Evolutionary conservation across 805 yeast genomes (phyloP).

Genomic region (Candida quercuum): DNA sequence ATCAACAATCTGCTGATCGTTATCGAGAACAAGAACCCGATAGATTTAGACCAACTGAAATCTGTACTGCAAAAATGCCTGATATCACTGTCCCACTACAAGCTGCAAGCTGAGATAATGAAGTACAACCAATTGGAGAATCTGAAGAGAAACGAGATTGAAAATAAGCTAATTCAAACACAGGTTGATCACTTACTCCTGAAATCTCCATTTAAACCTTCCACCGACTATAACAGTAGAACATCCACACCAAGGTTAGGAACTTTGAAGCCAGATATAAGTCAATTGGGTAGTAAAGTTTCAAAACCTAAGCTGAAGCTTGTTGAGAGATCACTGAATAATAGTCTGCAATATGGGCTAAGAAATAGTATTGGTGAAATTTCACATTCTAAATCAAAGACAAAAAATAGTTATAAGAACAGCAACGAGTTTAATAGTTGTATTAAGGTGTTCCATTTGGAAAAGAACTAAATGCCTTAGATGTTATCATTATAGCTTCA

Average conservation of each 20-base stretch:
- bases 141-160: not conserved
- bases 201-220: not conserved
- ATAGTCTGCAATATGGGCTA: not conserved
- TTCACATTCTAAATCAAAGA: not conserved
- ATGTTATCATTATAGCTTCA: no score
- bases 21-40: not conserved
- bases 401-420: not conserved
- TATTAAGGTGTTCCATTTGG: conserved; percentile 1
- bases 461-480: no score
- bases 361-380: not conserved
- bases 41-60: not conserved
- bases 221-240: not conserved
- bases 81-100: not conserved
- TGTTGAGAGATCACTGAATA: not conserved
- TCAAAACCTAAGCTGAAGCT: not conserved
- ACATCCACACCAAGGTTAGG: not conserved
- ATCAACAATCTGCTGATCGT: not conserved
- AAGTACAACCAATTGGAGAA: not conserved
- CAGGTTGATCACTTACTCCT: not conserved
- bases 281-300: not conserved
- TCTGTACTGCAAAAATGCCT: not conserved
- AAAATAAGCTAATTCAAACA: not conserved
- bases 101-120: conserved; percentile 1
- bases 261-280: not conserved
- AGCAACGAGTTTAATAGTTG: conserved; percentile 1